These are phyloP conservation scores for Crithidia thermophila DNA, from an alignment of 208 protist species.

Conservation along the genomic window DNA sequence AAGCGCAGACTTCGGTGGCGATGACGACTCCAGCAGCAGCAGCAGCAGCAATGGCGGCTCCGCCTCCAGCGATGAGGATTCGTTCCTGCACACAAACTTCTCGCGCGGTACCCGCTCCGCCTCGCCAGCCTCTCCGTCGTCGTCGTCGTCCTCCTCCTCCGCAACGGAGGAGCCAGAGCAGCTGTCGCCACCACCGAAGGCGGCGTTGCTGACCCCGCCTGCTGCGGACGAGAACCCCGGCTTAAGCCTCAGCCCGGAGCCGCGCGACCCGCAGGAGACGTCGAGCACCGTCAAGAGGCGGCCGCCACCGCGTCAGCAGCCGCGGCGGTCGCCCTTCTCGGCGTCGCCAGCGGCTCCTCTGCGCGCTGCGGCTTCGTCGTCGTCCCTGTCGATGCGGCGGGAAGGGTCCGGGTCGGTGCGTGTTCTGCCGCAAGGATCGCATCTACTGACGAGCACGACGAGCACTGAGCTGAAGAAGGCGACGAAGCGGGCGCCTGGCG, in stretches of 20 bases:
- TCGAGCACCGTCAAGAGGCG: no score
- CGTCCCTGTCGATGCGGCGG: not conserved
- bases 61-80: slow-evolving; percentile 9
- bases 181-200: no score
- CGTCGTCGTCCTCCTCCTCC: not conserved
- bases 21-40: not conserved
- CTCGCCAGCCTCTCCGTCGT: not conserved
- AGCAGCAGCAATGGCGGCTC: not conserved
- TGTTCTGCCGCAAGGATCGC: slow-evolving; percentile 26
- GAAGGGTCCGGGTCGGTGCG: not conserved
- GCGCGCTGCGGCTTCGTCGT: not conserved
- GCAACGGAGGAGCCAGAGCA: not conserved
- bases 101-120: not conserved
- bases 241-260: slow-evolving; percentile 25
- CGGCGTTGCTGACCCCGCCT: no score
- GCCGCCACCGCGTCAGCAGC: not conserved
- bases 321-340: not conserved
- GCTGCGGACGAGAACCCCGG: not conserved
- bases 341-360: not conserved
- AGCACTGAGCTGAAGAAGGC: slow-evolving; percentile 28
- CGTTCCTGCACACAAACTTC: slow-evolving; percentile 22
- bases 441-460: slow-evolving; percentile 30
- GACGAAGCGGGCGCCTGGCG: slow-evolving; percentile 35
- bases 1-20: no score
- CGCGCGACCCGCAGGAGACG: not conserved